A percentile compares a stretch with the other conserved stretches of the same genome.
These are phyloP conservation scores for Austroboletus novae-zelandiae DNA, from an alignment of 1,284 basidiomycete species.

Conservation along the genomic window DNA sequence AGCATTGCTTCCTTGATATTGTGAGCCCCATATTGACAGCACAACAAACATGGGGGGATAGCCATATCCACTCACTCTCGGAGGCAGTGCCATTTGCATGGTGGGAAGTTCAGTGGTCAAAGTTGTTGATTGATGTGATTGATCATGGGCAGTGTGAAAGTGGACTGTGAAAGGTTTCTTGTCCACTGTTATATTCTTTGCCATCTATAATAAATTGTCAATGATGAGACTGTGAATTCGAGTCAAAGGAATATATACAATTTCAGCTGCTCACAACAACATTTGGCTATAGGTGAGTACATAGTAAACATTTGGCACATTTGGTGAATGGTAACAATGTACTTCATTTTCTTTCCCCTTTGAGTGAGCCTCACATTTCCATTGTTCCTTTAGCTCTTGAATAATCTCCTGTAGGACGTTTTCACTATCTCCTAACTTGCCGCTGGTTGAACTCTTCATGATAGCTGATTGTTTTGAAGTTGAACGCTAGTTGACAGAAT, in stretches of 20 bases:
- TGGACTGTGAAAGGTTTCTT: no score
- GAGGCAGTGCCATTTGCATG: background rate
- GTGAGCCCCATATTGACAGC: no score
- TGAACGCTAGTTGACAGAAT: background rate
- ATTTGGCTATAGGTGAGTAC: background rate
- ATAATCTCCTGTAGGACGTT: background rate
- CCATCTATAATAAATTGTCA: background rate
- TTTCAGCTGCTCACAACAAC: background rate
- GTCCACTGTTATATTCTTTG: background rate
- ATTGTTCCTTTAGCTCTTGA: conserved; percentile 2
- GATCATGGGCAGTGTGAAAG: no score
- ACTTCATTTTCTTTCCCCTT: conserved; percentile 1
- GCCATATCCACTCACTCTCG: no score
- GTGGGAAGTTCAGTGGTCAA: no score
- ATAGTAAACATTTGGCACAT: background rate
- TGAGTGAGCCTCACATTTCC: conserved; percentile 1
- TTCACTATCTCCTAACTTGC: background rate
- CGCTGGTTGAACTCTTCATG: background rate
- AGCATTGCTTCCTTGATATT: background rate
- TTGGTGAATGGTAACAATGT: conserved; percentile 2
- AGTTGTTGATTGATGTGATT: no score
- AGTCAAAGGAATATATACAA: background rate
- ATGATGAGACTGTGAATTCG: background rate
- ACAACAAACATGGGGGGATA: no score
- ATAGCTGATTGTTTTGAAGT: background rate